phyloP scores from a whole-genome alignment of 805 yeast species.

The Ogataea polymorpha region DNA sequence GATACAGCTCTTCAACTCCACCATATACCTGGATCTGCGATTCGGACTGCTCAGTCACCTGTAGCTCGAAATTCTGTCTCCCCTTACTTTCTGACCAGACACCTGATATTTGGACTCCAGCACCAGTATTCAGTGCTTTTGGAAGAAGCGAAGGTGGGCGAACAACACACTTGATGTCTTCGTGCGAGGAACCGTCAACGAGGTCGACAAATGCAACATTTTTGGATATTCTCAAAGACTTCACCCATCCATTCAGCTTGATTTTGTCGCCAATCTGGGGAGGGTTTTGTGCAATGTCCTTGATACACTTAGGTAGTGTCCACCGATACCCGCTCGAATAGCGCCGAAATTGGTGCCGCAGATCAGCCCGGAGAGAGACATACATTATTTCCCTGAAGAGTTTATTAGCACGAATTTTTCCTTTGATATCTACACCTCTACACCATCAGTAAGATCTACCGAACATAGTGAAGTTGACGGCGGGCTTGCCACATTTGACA shows the following conservation, averaged over 20 bases:
- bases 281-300: slow-evolving; percentile 33
- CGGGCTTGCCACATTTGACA: slow-evolving; percentile 75
- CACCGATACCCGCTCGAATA: no score
- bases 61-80: slow-evolving; percentile 51
- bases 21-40: slow-evolving; percentile 51
- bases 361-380: neutral
- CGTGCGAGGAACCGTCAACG: slow-evolving; percentile 67
- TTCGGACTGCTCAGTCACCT: slow-evolving; percentile 30
- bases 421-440: slow-evolving; percentile 4
- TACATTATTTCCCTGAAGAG: neutral
- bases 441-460: slow-evolving; percentile 82
- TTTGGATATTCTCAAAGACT: slow-evolving; percentile 67
- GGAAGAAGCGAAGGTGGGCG: slow-evolving; percentile 35
- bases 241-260: slow-evolving; percentile 69
- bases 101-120: slow-evolving; percentile 30
- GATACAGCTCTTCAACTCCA: slow-evolving; percentile 58
- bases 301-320: slow-evolving; percentile 21
- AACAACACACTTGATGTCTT: slow-evolving; percentile 55
- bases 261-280: slow-evolving; percentile 37
- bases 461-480: slow-evolving; percentile 86
- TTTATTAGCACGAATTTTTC: neutral
- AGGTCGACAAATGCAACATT: slow-evolving; percentile 78
- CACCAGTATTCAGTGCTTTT: slow-evolving; percentile 37
- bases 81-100: slow-evolving; percentile 45
- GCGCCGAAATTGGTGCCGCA: neutral